Base-by-base conservation (phyloP, 148 eudicot species). In the Amaranthus cruentus region DNA sequence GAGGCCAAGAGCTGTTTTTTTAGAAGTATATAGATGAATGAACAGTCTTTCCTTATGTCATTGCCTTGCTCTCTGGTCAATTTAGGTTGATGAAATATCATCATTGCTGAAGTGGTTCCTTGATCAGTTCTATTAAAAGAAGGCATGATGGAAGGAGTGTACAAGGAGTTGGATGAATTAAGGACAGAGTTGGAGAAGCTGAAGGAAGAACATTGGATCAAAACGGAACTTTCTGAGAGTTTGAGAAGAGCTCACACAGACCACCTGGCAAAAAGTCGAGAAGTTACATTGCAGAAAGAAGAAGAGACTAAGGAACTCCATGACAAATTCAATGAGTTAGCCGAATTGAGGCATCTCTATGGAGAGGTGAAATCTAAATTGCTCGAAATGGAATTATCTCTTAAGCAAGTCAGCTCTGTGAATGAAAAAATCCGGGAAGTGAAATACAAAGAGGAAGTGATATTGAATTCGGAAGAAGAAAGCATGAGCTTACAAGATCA, bases 381-480 rank as follows among this genome's bases (percentile, higher is more conserved):
- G 74, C 83, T 69, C 7, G 85, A 72, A 73, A 83, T 84, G 66
- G 91, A 87, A 68, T 76, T 78, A 38, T 76, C 71, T 15, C 81
- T 85, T 6, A 81, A 72, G 75, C 84, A 86, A 66, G 87, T 84
- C 61, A 87, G 46, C 55, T 86, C 58, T 55, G 79, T 81, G 55
- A 83, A 80, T 64, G 91, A 87, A 59, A 89, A 86, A 56, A 69
- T 85, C 47, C 84, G 84, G 68, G 88, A 83, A 46, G 42, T 81
- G 76, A 81, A 72, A 57, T 84, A 77, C 44, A 83, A 87, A 88
- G 97, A 89, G 47, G 81, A 81, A 56, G 72, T 75, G 54, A 78
- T 86, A 66, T 57, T 73, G n/a, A 82, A 83, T 75, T 61, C 89
- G 74, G 97, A 91, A 80, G 88, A 88, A 76, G 81, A 89, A 77